Conservation (phyloP, 257 asterid genomes). For the Linaria vulgaris region DNA sequence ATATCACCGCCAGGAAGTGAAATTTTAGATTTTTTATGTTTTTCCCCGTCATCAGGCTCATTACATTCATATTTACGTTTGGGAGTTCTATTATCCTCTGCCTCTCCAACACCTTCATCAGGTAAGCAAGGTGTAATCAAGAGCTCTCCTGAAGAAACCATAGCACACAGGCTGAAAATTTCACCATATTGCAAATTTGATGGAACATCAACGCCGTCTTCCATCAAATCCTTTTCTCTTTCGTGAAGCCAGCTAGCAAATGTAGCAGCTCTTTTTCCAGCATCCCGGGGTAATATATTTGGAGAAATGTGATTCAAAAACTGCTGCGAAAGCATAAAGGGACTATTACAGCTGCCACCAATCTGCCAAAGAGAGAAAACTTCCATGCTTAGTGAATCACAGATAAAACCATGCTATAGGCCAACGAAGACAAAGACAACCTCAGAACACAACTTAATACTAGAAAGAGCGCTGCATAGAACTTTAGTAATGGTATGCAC, state of each 20-base stretch:
- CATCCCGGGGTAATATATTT: constrained; percentile 66
- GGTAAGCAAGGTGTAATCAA: constrained; percentile 71
- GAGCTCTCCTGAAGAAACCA: constrained; percentile 65
- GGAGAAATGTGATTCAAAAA: constrained; percentile 66
- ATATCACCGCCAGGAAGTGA: constrained; percentile 63
- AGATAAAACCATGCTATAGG: not conserved
- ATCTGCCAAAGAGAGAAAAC: constrained; percentile 50
- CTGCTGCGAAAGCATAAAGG: constrained; percentile 73
- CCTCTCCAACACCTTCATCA: constrained; percentile 88
- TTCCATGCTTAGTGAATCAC: constrained; percentile 9
- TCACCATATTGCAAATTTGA: constrained; percentile 87
- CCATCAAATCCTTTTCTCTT: constrained; percentile 66
- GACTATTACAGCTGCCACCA: constrained; percentile 70
- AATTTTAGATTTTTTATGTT: constrained; percentile 52
- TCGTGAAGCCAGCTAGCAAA: constrained; percentile 75
- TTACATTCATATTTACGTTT: constrained; percentile 53
- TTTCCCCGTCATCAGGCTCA: constrained; percentile 49
- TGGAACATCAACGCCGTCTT: constrained; percentile 69
- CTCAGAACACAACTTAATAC: constrained; percentile 7
- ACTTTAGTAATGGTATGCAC: not conserved
- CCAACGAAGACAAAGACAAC: constrained; percentile 16
- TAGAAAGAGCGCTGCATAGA: constrained; percentile 9
- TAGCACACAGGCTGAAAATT: constrained; percentile 65
- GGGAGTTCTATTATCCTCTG: constrained; percentile 71
- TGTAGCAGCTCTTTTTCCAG: constrained; percentile 76